These are phyloP conservation scores for Xylariaceae sp. DNA, from an alignment of 2,329 filamentous ascomycete species.

Conservation along the genomic window DNA sequence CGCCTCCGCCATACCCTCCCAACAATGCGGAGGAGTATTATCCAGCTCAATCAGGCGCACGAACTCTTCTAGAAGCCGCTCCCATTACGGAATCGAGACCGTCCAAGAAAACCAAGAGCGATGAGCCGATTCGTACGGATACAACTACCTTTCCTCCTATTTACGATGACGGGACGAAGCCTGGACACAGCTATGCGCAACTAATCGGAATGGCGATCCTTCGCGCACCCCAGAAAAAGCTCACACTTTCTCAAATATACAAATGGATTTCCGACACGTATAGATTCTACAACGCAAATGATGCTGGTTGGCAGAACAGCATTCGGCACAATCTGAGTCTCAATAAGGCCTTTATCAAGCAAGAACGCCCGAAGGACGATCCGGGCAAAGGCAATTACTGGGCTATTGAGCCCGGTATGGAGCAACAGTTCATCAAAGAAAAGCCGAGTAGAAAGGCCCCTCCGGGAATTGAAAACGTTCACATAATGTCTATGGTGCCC, in stretches of 20 bases:
- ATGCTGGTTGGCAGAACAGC: constrained; percentile 97
- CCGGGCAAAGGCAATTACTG: constrained; percentile 98
- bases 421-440: constrained; percentile 83
- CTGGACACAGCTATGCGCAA: constrained; percentile 86
- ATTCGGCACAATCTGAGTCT: constrained; percentile 96
- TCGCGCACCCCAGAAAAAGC: constrained; percentile 70
- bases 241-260: constrained; percentile 94
- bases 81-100: constrained; percentile 63
- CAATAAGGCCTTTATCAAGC: constrained; percentile 94
- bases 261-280: constrained; percentile 98
- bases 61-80: constrained; percentile 65
- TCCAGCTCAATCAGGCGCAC: constrained; percentile 50
- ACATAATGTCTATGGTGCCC: constrained; percentile 47
- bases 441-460: constrained; percentile 61
- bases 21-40: constrained; percentile 49
- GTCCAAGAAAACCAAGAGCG: constrained; percentile 62
- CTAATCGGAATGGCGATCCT: constrained; percentile 97
- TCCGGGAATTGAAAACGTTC: constrained; percentile 51
- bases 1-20: constrained; percentile 43
- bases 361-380: constrained; percentile 93
- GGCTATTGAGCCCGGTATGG: constrained; percentile 85
- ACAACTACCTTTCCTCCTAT: constrained; percentile 76
- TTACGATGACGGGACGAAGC: constrained; percentile 82
- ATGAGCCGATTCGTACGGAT: constrained; percentile 56
- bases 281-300: constrained; percentile 75